Evolutionary conservation across 805 yeast species (phyloP).

Genomic region (Saccharomycopsis sp.): DNA sequence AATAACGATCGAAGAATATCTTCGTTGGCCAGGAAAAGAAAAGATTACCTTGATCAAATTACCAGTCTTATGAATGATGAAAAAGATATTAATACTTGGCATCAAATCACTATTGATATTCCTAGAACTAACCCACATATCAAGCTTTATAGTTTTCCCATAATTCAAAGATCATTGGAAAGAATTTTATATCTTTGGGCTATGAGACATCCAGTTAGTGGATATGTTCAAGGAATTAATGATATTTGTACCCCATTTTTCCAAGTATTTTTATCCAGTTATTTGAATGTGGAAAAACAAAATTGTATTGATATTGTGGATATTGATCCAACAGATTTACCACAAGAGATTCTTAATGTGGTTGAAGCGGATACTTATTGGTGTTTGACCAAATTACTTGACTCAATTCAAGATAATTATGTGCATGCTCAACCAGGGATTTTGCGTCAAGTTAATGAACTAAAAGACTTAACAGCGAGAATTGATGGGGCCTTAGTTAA

Average conservation of each 20-base stretch:
- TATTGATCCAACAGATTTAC: slow-evolving; percentile 48
- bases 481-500: slow-evolving; percentile 65
- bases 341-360: slow-evolving; percentile 47
- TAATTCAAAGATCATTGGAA: slow-evolving; percentile 72
- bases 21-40: slow-evolving; percentile 67
- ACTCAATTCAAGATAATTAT: slow-evolving; percentile 93
- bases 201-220: slow-evolving; percentile 92
- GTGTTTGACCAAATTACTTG: slow-evolving; percentile 86
- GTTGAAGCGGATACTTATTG: slow-evolving; percentile 96
- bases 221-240: slow-evolving; percentile 96
- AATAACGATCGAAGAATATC: slow-evolving; percentile 65
- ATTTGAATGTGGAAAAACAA: slow-evolving; percentile 30
- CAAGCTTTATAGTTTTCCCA: slow-evolving; percentile 53
- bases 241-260: slow-evolving; percentile 89
- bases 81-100: slow-evolving; percentile 77
- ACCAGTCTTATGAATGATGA: slow-evolving; percentile 37
- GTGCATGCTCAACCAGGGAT: slow-evolving; percentile 99
- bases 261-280: slow-evolving; percentile 71
- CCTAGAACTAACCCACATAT: slow-evolving; percentile 89
- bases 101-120: slow-evolving; percentile 89
- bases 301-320: slow-evolving; percentile 33
- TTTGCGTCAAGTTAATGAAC: slow-evolving; percentile 75
- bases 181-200: slow-evolving; percentile 89
- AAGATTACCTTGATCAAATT: slow-evolving; percentile 70
- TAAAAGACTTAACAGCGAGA: slow-evolving; percentile 65